Base-by-base conservation (phyloP, 495 filamentous ascomycete genomes). In the Poronia punctata region DNA sequence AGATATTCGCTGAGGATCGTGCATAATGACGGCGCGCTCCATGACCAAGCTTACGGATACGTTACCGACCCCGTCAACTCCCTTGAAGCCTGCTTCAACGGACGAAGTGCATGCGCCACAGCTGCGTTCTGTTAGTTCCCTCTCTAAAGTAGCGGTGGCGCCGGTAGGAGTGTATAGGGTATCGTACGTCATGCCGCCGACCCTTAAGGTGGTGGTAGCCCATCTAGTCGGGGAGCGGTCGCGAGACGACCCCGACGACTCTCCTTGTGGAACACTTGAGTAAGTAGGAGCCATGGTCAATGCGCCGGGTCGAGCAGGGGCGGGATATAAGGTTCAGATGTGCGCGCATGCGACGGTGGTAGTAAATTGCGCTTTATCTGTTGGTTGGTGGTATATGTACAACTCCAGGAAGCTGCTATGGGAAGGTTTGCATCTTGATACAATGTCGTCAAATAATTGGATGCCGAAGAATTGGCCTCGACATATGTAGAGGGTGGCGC, bases 41-140 rank as follows among this genome's bases (percentile, higher is more conserved):
- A 95, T 92, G 20, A 92, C 83, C 48, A 97, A 63, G 64, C 85
- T 94, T 41, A 97, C 83, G 1, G 88, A 92, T 21, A 95, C 88
- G 33, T 73, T 85, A 16, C 79, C 82, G 2, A 84, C 79, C 17
- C 90, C 89, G 8, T 84, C 75, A 12, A 94, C 72, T 22, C 72
- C 74, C 48, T 82, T 83, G 65, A 99, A 92, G 39, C 82, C 89
- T 25, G 70, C 61, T 71, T 95, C 88, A 48, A 95, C 79, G 6
- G 88, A 78, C 12, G 86, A 87, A 14, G 88, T 92, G 56, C 89
- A 95, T 51, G 88, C 82, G 48, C 87, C 87, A 62, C 89, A 93
- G 24, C 61, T 65, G 42, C 26, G 8, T 8, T 19, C 5, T 15
- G 43, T 59, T 43, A 59, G 55, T 17, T 37, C 17, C 34, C n/a